Evolutionary conservation across 768 basidiomycete genomes (phyloP).

Genomic region (Termitomyces sp.): DNA sequence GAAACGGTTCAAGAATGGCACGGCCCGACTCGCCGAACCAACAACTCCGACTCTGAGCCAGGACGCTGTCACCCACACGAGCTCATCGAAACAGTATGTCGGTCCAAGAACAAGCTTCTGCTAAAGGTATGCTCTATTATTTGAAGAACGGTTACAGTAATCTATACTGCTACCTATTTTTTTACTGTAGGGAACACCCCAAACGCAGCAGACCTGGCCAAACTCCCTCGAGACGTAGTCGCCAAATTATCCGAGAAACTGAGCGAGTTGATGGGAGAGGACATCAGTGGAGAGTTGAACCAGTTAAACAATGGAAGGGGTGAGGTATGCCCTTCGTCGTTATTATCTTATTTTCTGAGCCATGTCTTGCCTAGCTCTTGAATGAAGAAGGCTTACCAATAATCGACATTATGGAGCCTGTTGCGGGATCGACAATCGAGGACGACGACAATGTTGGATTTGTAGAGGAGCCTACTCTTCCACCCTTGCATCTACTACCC

Average conservation of each 20-base stretch:
- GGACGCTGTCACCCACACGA: too few species aligned
- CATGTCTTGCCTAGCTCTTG: slow-evolving; percentile 43
- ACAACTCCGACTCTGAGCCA: too few species aligned
- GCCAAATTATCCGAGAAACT: slow-evolving; percentile 57
- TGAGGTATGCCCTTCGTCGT: slow-evolving; percentile 50
- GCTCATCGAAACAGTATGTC: neutral
- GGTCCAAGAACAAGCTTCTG: neutral
- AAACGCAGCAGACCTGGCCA: slow-evolving; percentile 20
- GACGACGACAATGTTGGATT: slow-evolving; percentile 12
- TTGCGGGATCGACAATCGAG: slow-evolving; percentile 21
- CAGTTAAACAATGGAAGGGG: slow-evolving; percentile 48
- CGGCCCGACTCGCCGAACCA: neutral
- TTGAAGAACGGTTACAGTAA: too few species aligned
- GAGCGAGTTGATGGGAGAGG: slow-evolving; percentile 50
- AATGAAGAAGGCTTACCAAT: slow-evolving; percentile 82
- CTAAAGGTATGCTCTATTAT: neutral
- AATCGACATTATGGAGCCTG: slow-evolving; percentile 69
- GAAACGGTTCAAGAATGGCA: too few species aligned
- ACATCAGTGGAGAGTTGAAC: slow-evolving; percentile 26
- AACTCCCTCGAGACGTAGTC: slow-evolving; percentile 45
- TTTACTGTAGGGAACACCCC: slow-evolving; percentile 26
- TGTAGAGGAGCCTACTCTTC: slow-evolving; percentile 40
- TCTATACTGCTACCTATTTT: neutral
- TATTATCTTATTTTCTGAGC: slow-evolving; percentile 15
- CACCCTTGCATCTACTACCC: slow-evolving; percentile 44